Base-by-base conservation (phyloP, 768 basidiomycete species). In the Heimioporus sp. region DNA sequence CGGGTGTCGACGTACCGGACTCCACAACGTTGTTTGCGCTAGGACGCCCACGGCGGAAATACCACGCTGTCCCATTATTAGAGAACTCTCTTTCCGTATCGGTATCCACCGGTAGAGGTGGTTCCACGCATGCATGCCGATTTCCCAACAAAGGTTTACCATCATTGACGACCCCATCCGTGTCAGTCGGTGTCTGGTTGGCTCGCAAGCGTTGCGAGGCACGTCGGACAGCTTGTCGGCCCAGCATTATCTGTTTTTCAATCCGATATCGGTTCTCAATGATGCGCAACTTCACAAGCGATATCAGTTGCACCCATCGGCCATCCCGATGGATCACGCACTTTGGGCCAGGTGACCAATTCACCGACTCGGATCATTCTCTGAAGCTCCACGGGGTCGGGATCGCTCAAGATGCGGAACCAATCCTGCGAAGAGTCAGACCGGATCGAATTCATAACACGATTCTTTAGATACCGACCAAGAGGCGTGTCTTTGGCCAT, bases 271-370 rank as follows among this genome's bases (percentile, higher is more conserved):
- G 80, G 66, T 98, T 98, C 64, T 87, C 84, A 52, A 98, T 90
- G 82, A 98, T 98, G 60, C 92, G 92, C 13, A 97, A 72, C 93
- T 95, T 44, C 42, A 40, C 10, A 45, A 9, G n/a, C 7, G 16
- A 52, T 20, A 43, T 67, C 35, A 65, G 48, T 53, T 44, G 4
- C 16, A 40, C 16, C 35, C 37, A 36, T 28, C 24, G 24, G 48
- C n/a, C 6, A 1, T 19, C n/a, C 9, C 20, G 11, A 21, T 11
- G 37, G 21, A 49, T 13, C 4, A 46, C 73, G 51, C 57, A 96
- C 90, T 75, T 96, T 98, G 0, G 97, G 96, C 93, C 93, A 99
- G n/a, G 97, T 90, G 28, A 93, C 96, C 10, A 82, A 66, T 70
- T 97, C 79, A 11, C 97, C 97, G 0, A 92, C 89, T 49, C 75